Evolutionary conservation across 352 stramenopile species (phyloP), one percentile per base, ranked within the genome.

Genomic region (Globisporangium acanthophoron): DNA sequence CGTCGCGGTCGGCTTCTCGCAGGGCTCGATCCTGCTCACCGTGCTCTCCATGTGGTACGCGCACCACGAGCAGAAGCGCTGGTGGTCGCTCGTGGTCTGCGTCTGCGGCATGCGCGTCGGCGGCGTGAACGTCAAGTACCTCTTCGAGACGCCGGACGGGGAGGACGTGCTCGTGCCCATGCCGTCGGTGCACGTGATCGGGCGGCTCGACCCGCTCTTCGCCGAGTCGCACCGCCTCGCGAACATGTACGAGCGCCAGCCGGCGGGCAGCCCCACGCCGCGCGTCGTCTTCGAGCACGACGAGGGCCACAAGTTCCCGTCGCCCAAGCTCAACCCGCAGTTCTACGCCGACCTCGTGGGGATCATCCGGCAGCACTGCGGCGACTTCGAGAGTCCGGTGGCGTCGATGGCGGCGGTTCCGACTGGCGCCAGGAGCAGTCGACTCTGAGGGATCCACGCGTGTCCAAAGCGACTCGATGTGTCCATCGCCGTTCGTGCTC

Each of bases 1-100:
- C 49, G 66, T 76, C 35, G 65, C 77, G 4, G 49, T 80, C 16
- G 72, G 73, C 15, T 86, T 86, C 52, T 86, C 73, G 31, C 76
- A 86, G 45, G 76, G 71, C 53, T 69, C 65, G 1, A 56, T 67
- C 46, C 51, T 84, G 41, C 47, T 69, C 18, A 74, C 70, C 5
- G 58, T 70, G n/a, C 62, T 76, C 1, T 62, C 65, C 18, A 68
- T 68, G 54, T 60, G 64, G 41, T 74, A 71, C 45, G 45, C 67
- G 41, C 46, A 55, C 29, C n/a, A n/a, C n/a, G n/a, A n/a, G n/a
- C n/a, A n/a, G n/a, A n/a, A n/a, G n/a, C 56, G 47, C 18, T 67
- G 58, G 48, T 80, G 71, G 71, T 76, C 73, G 52, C 59, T 80
- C 9, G 64, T 52, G 8, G 50, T 80, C 24, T 80, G 65, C 49